Base-by-base conservation (phyloP, 805 yeast genomes). In the Candida methanosorbosa region DNA sequence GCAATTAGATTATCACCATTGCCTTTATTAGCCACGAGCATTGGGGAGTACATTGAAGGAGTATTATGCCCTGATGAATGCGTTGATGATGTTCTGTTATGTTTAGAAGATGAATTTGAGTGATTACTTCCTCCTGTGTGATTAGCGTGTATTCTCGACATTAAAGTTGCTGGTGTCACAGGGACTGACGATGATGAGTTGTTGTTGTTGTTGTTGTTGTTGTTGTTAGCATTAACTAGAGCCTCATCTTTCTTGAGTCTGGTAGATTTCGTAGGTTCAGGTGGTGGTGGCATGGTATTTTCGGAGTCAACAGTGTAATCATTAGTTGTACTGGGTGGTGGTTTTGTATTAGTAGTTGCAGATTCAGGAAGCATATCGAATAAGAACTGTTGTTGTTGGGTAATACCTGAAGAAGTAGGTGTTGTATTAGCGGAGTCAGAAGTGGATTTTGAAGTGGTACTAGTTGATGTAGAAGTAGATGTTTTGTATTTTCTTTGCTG, bases 331-430 rank as follows among this genome's bases (percentile, higher is more conserved):
- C 11, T 22, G n/a, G 14, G 11, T 43, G 33, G 3, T 23, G 40
- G 16, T 15, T 19, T 15, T 43, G 41, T 3, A 48, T 40, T 27
- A 35, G 35, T 35, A 40, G 45, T 36, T 41, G 59, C 35, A 54
- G 64, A 37, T 53, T 57, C 61, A 45, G 42, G 55, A 37, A 41
- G 50, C 56, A 43, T 59, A 44, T 30, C 60, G 44, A 40, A 51
- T n/a, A n/a, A n/a, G n/a, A n/a, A n/a, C n/a, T n/a, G n/a, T n/a
- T n/a, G n/a, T n/a, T n/a, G n/a, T n/a, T n/a, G n/a, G n/a, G n/a
- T n/a, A n/a, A n/a, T n/a, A n/a, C n/a, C n/a, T n/a, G n/a, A n/a
- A n/a, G n/a, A n/a, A n/a, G n/a, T n/a, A n/a, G n/a, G n/a, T n/a
- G n/a, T n/a, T n/a, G n/a, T n/a, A n/a, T n/a, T n/a, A n/a, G n/a